phyloP scores from a whole-genome alignment of 2,329 filamentous ascomycete genomes.

The Teratosphaeria epicoccoides region DNA sequence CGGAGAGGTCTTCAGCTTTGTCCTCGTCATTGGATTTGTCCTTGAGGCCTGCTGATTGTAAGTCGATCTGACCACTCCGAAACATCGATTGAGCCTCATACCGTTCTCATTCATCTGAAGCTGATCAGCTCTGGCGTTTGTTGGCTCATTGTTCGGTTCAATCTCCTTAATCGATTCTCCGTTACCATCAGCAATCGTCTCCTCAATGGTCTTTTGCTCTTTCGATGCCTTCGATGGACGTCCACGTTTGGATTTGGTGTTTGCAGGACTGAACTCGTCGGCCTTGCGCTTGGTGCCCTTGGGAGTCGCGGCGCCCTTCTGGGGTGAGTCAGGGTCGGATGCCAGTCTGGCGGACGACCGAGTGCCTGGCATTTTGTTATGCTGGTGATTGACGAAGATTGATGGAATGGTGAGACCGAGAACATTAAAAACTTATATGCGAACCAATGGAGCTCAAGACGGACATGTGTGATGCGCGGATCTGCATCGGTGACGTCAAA shows the following conservation, averaged over 20 bases:
- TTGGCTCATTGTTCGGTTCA: constrained; percentile 16
- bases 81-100: constrained; percentile 4
- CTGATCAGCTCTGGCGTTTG: constrained; percentile 1
- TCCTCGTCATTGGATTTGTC: constrained; percentile 3
- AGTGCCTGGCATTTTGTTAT: constrained; percentile 20
- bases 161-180: constrained; percentile 10
- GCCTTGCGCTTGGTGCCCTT: constrained; percentile 23
- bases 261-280: constrained; percentile 20
- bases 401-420: background rate
- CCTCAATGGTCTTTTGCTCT: constrained; percentile 45
- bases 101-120: constrained; percentile 6
- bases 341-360: constrained; percentile 19
- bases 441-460: background rate
- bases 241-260: constrained; percentile 31
- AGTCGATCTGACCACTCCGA: constrained; percentile 8
- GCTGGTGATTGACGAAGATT: background rate
- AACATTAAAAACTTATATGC: background rate
- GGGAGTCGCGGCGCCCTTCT: constrained; percentile 8
- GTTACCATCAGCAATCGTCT: constrained; percentile 35
- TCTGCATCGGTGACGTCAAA: background rate
- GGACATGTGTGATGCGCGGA: background rate
- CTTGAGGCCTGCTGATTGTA: constrained; percentile 9
- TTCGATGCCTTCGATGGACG: constrained; percentile 29
- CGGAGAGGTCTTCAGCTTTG: constrained; percentile 2
- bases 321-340: constrained; percentile 13